Base-by-base conservation (phyloP, 2,329 filamentous ascomycete species). In the Sporothrix brasiliensis region DNA sequence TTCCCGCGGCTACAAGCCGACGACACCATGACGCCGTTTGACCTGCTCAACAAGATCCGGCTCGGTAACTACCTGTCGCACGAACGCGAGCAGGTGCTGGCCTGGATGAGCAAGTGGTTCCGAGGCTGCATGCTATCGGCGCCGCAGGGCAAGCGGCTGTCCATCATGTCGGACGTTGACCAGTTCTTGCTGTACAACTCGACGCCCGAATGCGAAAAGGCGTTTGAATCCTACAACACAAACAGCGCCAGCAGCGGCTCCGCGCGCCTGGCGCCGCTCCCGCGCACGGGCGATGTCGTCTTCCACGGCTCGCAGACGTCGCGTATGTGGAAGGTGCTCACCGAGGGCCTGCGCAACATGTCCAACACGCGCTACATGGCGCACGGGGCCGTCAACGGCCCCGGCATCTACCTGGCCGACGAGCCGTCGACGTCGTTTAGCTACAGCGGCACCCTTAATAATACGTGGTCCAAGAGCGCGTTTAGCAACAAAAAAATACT, bases 171-270 rank as follows among this genome's bases (percentile, higher is more conserved):
- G 16, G 70, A 70, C 21, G 72, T 73, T 4, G 56, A 72, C 19
- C 75, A 76, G 73, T 75, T 76, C 39, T 14, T 76, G 50, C 49
- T 76, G 54, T 69, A 71, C 58, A 76, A 74, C 71, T 71, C 73
- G 11, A 53, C 66, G 30, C 73, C 72, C 5, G 73, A 73, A 60
- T 68, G 73, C n/a, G 75, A 76, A 61, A 47, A 60, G 47, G 69
- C 67, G 7, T 75, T 75, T 56, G 21, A 63, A 49, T 54, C 65
- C 56, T 61, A 39, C 56, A 34, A 52, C 50, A 60, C n/a, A 19
- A 3, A 3, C 14, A 21, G 10, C n/a, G 11, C 27, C 49, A 27
- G 4, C 56, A 44, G 2, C 14, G n/a, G 54, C 34, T 34, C 41
- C 10, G 39, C 39, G 7, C 39, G 34, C 41, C 10, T 21, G 49